A percentile compares a stretch with the other conserved stretches of the same genome.
These are phyloP conservation scores for Phytophthora megakarya DNA, from an alignment of 352 stramenopile species.

Conservation along the genomic window DNA sequence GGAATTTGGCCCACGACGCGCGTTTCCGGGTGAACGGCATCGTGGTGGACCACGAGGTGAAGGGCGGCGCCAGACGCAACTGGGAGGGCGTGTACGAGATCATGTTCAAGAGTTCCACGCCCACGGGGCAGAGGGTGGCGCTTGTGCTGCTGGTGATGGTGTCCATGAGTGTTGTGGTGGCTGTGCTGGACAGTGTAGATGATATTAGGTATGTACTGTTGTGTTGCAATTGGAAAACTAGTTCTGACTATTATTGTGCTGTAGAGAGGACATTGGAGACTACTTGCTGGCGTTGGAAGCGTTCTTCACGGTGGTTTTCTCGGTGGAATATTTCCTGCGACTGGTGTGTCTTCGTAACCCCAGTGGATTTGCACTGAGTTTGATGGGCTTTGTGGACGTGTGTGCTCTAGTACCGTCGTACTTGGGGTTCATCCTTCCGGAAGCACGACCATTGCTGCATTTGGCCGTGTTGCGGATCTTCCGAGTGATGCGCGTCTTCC, in stretches of 20 bases:
- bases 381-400: slow-evolving; percentile 80
- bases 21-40: slow-evolving; percentile 81
- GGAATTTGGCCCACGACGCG: slow-evolving; percentile 40
- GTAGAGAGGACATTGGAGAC: slow-evolving; percentile 71
- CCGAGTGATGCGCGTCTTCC: slow-evolving; percentile 80
- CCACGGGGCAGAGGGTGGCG: slow-evolving; percentile 56
- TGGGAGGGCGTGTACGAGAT: slow-evolving; percentile 72
- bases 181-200: slow-evolving; percentile 73
- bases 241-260: slow-evolving; percentile 9
- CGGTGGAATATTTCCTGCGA: slow-evolving; percentile 78
- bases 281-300: slow-evolving; percentile 76
- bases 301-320: slow-evolving; percentile 86
- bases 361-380: slow-evolving; percentile 61
- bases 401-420: slow-evolving; percentile 83
- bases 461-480: slow-evolving; percentile 79
- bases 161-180: slow-evolving; percentile 68
- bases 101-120: slow-evolving; percentile 70
- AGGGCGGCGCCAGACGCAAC: slow-evolving; percentile 49
- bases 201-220: slow-evolving; percentile 49
- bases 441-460: slow-evolving; percentile 62
- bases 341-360: slow-evolving; percentile 71
- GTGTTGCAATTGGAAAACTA: slow-evolving; percentile 39
- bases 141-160: slow-evolving; percentile 76
- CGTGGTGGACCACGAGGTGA: slow-evolving; percentile 72
- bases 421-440: slow-evolving; percentile 58